phyloP scores from a whole-genome alignment of 495 filamentous ascomycete species.

The Chaetomium fimeti region DNA sequence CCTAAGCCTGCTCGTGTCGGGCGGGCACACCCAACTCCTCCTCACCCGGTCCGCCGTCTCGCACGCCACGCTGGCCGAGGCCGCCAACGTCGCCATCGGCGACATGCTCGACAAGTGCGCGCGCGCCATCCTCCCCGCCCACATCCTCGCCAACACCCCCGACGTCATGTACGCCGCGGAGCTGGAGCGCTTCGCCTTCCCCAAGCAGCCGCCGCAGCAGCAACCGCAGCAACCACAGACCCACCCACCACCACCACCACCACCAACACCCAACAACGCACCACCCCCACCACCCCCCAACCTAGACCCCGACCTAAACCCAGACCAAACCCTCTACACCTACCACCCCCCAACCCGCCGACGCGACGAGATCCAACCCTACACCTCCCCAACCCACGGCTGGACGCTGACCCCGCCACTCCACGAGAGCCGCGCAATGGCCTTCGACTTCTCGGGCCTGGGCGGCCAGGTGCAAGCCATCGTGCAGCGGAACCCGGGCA shows the following conservation, averaged over 20 bases:
- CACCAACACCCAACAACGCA: too few relatives aligned
- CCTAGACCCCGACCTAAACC: too few relatives aligned
- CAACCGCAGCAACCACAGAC: background rate
- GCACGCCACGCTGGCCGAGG: conserved; percentile 70
- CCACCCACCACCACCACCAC: conserved; percentile 4
- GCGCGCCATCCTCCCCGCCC: conserved; percentile 63
- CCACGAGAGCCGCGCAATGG: conserved; percentile 27
- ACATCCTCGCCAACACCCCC: conserved; percentile 42
- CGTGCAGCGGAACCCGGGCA: conserved; percentile 28
- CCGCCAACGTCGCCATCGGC: conserved; percentile 75
- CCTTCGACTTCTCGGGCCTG: conserved; percentile 44
- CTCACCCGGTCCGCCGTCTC: conserved; percentile 60
- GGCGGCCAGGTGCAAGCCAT: conserved; percentile 34
- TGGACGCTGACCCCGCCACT: conserved; percentile 43
- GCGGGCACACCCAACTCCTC: conserved; percentile 86
- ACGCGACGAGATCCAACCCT: conserved; percentile 53
- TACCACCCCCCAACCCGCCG: conserved; percentile 55
- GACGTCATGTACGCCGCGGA: conserved; percentile 73
- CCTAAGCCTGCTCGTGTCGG: conserved; percentile 84
- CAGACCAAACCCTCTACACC: conserved; percentile 34
- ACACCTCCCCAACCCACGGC: conserved; percentile 25
- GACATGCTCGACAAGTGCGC: conserved; percentile 83
- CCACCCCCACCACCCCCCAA: too few relatives aligned
- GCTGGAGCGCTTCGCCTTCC: conserved; percentile 76
- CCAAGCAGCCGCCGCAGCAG: conserved; percentile 1